Conservation (phyloP, 495 filamentous ascomycete genomes). For the Usnea hakonensis region DNA sequence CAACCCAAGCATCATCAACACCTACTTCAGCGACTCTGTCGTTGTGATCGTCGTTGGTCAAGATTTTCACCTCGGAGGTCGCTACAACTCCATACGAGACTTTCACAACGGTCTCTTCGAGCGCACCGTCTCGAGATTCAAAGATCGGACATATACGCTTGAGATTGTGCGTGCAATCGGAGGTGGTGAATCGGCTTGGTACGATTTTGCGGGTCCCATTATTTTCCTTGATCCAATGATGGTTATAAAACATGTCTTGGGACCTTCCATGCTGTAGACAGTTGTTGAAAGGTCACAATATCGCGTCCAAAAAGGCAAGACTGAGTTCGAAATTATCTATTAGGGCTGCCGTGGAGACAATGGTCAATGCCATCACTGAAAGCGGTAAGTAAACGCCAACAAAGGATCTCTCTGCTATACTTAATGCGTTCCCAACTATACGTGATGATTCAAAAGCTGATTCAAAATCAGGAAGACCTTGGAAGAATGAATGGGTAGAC, state of each 20-base stretch:
- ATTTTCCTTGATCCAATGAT: no score
- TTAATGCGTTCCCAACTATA: no score
- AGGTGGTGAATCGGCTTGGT: constrained; percentile 8
- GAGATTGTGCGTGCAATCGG: constrained; percentile 9
- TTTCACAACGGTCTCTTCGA: constrained; percentile 6
- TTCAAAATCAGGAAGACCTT: constrained; percentile 1
- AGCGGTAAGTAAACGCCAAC: not conserved
- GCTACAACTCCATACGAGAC: not conserved
- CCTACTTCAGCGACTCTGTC: not conserved
- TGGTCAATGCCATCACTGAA: not conserved
- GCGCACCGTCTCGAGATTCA: not conserved
- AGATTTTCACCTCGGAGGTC: constrained; percentile 9
- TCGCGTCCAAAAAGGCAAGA: no score
- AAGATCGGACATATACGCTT: not conserved
- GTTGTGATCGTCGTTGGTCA: not conserved
- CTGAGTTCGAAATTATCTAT: no score
- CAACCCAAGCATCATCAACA: not conserved
- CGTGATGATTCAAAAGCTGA: no score
- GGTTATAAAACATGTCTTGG: no score
- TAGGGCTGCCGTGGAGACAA: constrained; percentile 8
- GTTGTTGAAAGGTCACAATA: no score
- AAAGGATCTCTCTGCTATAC: no score
- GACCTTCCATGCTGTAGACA: no score
- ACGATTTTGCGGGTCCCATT: no score
- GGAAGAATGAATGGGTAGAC: not conserved